phyloP scores from a whole-genome alignment of 2,329 filamentous ascomycete genomes.

The Botrytis aclada region DNA sequence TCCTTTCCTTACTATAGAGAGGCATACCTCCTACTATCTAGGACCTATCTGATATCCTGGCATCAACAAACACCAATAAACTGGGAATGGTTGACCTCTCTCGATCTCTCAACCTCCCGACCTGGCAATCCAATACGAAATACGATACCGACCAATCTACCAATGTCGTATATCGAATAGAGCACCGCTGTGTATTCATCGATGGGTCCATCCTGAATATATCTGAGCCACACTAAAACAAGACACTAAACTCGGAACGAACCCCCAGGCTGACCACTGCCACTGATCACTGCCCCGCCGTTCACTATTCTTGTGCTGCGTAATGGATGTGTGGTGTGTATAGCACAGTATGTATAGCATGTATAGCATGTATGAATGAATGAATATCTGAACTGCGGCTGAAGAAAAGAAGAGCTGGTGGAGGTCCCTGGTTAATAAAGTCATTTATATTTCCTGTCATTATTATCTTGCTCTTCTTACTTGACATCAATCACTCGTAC shows the following conservation, averaged over 20 bases:
- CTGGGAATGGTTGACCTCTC: neutral
- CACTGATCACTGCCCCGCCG: slow-evolving; percentile 1
- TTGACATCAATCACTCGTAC: neutral
- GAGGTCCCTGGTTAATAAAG: no score
- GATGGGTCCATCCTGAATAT: neutral
- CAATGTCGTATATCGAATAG: no score
- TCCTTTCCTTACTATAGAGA: no score
- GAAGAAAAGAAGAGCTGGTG: slow-evolving; percentile 6
- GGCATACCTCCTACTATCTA: neutral
- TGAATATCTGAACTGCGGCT: slow-evolving; percentile 1
- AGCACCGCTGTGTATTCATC: no score
- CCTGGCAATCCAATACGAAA: neutral
- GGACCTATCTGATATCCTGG: neutral
- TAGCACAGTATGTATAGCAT: no score
- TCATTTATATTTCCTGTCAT: neutral
- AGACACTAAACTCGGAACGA: neutral
- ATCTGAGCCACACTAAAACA: neutral
- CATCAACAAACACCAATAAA: no score
- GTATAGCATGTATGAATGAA: no score
- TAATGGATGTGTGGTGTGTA: neutral
- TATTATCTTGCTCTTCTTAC: neutral
- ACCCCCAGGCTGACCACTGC: neutral
- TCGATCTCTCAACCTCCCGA: neutral
- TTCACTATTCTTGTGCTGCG: slow-evolving; percentile 1
- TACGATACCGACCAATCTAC: neutral